Evolutionary conservation across 2,329 filamentous ascomycete genomes (phyloP), one percentile per base, ranked within the genome.

Genomic region (Penicillium hordei): DNA sequence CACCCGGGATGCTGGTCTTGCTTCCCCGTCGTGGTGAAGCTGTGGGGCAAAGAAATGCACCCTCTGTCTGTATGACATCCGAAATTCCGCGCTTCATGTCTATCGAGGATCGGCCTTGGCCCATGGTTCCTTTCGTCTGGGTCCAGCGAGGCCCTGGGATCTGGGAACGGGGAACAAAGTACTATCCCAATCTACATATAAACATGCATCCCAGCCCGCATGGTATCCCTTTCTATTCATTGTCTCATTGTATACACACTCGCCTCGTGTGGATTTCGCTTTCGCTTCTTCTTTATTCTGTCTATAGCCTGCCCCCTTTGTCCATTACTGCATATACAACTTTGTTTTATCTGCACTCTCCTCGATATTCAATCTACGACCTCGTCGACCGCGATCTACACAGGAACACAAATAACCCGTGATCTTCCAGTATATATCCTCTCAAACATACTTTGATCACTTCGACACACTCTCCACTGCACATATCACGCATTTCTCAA

Each of bases 201-300:
- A 74, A 70, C 70, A 71, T 71, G 66, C 65, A 66, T 58, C 63
- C 58, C 60, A 65, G 58, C 64, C 70, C 69, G 62, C 43, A 53
- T 31, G 63, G 40, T 61, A 57, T 62, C 58, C 57, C 57, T 60
- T 59, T 63, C 43, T 51, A 62, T 62, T 36, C 48, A 63, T 60
- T 65, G 51, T 63, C 52, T 69, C 66, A 63, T 61, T 60, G 51
- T 59, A 60, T 61, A 60, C 63, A 60, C 63, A 48, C 25, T 59
- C 56, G 57, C 64, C 70, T 70, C 66, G 66, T 65, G 66, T 65
- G 55, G 52, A 61, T 62, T 50, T 60, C 21, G 29, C 60, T 55
- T 56, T 44, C 40, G 58, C 64, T 64, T 66, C 40, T 48, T 58
- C 60, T 61, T 58, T 50, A 33, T 25, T 38, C 40, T 59, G 55